These are phyloP conservation scores for Begonia fuchsioides DNA, from an alignment of 306 rosid genomes.

Conservation along the genomic window DNA sequence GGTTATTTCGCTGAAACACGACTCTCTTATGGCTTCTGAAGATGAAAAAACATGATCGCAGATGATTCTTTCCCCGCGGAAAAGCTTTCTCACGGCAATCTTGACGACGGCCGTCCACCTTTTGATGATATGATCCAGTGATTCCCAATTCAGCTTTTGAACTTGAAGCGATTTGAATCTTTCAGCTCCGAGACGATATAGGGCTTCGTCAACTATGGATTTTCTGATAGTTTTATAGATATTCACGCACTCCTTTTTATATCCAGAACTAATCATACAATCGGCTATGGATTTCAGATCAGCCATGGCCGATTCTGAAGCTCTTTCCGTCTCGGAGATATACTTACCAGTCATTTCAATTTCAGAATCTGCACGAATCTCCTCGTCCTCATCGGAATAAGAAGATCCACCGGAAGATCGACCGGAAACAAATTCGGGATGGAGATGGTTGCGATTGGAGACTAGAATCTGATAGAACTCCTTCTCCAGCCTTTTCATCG, in stretches of 20 bases:
- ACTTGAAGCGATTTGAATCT: constrained; percentile 21
- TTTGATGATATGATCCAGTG: constrained; percentile 11
- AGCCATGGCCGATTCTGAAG: constrained; percentile 10
- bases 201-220: constrained; percentile 28
- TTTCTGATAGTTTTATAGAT: constrained; percentile 25
- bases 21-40: constrained; percentile 23
- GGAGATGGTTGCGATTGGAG: constrained; percentile 17
- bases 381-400: constrained; percentile 9
- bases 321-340: too few species aligned
- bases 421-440: constrained; percentile 29
- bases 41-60: constrained; percentile 38
- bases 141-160: constrained; percentile 23
- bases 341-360: constrained; percentile 7
- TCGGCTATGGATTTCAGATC: constrained; percentile 39
- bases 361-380: constrained; percentile 11
- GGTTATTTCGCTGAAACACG: constrained; percentile 29
- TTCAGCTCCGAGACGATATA: constrained; percentile 24
- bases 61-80: constrained; percentile 26
- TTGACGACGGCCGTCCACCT: constrained; percentile 24
- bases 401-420: constrained; percentile 13
- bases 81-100: constrained; percentile 24
- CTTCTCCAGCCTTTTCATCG: constrained; percentile 35
- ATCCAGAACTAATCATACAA: constrained; percentile 42
- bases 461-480: constrained; percentile 30
- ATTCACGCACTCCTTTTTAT: constrained; percentile 33